Evolutionary conservation across 2,329 filamentous ascomycete genomes (phyloP).

Genomic region (Aspergillus sp.): DNA sequence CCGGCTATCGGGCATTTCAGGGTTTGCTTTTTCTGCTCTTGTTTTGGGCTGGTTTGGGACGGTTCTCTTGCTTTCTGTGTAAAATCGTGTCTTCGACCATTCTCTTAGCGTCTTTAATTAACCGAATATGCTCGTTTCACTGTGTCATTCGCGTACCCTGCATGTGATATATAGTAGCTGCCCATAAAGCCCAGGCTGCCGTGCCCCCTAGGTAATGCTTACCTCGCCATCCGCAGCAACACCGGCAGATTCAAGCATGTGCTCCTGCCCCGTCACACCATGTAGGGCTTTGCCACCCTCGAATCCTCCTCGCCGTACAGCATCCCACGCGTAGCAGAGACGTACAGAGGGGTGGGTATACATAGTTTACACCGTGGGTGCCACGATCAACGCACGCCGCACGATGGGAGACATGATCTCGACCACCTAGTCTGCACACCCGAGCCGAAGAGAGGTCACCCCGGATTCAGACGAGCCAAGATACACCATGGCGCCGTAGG

Average conservation of each 20-base stretch:
- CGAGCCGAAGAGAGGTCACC: background rate
- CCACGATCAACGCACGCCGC: background rate
- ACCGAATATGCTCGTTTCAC: conserved; percentile 9
- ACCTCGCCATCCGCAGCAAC: background rate
- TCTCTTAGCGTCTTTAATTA: conserved; percentile 8
- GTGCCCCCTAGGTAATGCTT: background rate
- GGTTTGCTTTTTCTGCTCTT: conserved; percentile 17
- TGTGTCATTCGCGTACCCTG: background rate
- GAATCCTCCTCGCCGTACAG: background rate
- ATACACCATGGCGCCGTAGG: background rate
- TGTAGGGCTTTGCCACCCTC: background rate
- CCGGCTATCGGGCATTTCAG: conserved; percentile 10
- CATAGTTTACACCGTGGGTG: no score
- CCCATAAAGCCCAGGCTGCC: background rate
- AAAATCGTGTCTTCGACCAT: background rate
- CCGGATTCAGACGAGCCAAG: background rate
- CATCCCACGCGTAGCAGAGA: background rate
- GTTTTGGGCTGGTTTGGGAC: conserved; percentile 8
- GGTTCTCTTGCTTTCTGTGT: conserved; percentile 7
- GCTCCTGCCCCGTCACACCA: background rate
- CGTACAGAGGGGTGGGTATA: background rate
- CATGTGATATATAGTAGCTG: background rate
- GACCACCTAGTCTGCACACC: no score
- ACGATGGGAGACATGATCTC: background rate
- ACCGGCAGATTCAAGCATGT: background rate